Percentiles rank a stretch among this genome's conserved stretches.
phyloP scores from a whole-genome alignment of 306 rosid species.

The Gleditsia sinensis region DNA sequence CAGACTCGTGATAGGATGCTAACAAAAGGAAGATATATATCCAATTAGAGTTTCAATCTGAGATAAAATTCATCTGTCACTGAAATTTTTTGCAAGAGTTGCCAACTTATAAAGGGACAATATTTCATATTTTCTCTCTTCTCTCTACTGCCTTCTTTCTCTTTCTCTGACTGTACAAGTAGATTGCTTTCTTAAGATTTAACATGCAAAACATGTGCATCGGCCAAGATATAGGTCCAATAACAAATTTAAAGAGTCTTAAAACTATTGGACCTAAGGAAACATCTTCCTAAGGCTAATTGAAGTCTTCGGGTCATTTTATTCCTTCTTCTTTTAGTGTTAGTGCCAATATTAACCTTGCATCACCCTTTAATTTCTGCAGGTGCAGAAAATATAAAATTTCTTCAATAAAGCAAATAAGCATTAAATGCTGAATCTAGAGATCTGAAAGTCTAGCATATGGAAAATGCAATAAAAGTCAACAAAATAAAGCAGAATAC shows the following conservation, averaged over 20 bases:
- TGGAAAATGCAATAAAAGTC: neutral
- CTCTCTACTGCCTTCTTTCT: neutral
- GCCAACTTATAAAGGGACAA: neutral
- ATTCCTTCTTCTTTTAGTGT: neutral
- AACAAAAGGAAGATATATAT: neutral
- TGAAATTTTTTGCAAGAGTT: neutral
- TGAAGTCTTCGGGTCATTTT: neutral
- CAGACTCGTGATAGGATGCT: neutral
- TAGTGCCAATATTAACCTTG: neutral
- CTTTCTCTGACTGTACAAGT: neutral
- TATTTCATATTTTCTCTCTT: neutral
- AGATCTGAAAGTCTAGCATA: neutral
- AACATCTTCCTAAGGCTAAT: slow-evolving; percentile 18
- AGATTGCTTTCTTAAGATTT: slow-evolving; percentile 3
- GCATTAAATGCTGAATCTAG: neutral
- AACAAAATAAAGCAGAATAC: slow-evolving; percentile 27
- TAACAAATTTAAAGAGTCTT: neutral
- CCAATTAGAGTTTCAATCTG: neutral
- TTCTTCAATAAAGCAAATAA: slow-evolving; percentile 4
- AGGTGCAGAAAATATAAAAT: neutral
- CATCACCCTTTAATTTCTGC: slow-evolving; percentile 4
- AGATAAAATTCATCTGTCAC: neutral
- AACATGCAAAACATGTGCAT: neutral
- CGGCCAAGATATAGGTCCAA: slow-evolving; percentile 4
- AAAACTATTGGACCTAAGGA: neutral